Base-by-base conservation (phyloP, 495 filamentous ascomycete genomes). In the Melanomma pulvis-pyrius region DNA sequence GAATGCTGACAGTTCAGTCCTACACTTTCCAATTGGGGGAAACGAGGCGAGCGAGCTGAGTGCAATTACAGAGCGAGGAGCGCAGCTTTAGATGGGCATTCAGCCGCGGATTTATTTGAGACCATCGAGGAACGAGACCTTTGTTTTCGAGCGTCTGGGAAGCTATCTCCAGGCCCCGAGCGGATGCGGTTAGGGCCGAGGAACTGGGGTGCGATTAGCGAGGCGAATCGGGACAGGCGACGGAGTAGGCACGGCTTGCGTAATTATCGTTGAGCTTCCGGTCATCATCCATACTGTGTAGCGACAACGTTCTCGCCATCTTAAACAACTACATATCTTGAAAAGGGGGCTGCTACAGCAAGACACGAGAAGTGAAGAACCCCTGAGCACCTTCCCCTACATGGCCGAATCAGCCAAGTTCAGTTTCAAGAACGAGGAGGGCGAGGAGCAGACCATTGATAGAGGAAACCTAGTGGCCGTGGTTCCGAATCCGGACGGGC, bases 391-490 rank as follows among this genome's bases (percentile, higher is more conserved):
- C 9, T 24, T 19, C 22, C 21, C 48, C 48, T 7, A 8, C 48
- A 50, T 50, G 48, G 48, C 48, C 7, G 48, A 50, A 15, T 25
- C 48, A 19, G 48, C 7, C 22, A 50, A 26, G 13, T 39, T 63
- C 65, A 50, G 0, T 13, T 68, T 68, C 53, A 50, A 46, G 59
- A 41, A 63, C 34, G 59, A 63, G 13, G 26, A 58, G n/a, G 52
- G 34, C 25, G 47, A 51, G n/a, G 53, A 51, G 34, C 28, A 53
- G 28, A 25, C 47, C 9, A 54, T 69, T 21, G 44, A 54, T 9
- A n/a, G 9, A 34, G 46, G 53, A 49, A 21, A 69, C 41, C 32
- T 69, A 19, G 30, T 69, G 2, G 56, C 48, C 6, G 49, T 63
- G 9, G 22, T 69, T 13, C 49, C 61, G 1, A 51, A 30, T 15